A percentile compares a stretch with the other conserved stretches of the same genome.
These are phyloP conservation scores for Cercospora berteroae DNA, from an alignment of 2,329 filamentous ascomycete genomes.

Conservation along the genomic window DNA sequence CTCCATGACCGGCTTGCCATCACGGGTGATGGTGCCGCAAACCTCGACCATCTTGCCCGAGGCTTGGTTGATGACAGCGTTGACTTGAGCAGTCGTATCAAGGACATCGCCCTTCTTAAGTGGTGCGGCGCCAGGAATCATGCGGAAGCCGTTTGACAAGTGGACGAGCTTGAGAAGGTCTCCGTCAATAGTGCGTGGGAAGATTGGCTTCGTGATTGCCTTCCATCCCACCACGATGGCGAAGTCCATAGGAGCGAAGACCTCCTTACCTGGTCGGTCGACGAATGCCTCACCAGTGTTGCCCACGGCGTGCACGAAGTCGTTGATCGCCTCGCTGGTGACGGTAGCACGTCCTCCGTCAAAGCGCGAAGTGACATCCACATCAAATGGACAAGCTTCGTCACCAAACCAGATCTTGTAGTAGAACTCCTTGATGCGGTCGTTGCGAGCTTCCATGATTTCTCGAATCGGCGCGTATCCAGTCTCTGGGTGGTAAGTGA, in stretches of 20 bases:
- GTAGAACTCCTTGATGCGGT: slow-evolving; percentile 99
- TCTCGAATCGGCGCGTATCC: slow-evolving; percentile 97
- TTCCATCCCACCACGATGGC: slow-evolving; percentile 57
- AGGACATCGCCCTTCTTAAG: slow-evolving; percentile 94
- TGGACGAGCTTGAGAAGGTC: slow-evolving; percentile 95
- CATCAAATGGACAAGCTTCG: slow-evolving; percentile 78
- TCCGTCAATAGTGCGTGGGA: slow-evolving; percentile 92
- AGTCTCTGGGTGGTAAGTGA: slow-evolving; percentile 90
- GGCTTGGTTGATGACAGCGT: slow-evolving; percentile 96
- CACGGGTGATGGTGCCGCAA: slow-evolving; percentile 89
- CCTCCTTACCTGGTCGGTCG: slow-evolving; percentile 87
- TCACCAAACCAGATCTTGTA: slow-evolving; percentile 96
- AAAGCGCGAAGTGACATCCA: slow-evolving; percentile 80
- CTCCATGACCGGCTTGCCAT: slow-evolving; percentile 88
- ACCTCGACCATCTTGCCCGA: slow-evolving; percentile 99
- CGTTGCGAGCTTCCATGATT: slow-evolving; percentile 93
- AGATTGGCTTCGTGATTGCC: slow-evolving; percentile 98
- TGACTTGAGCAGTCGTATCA: slow-evolving; percentile 90
- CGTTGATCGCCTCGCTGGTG: slow-evolving; percentile 88
- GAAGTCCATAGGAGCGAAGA: slow-evolving; percentile 95
- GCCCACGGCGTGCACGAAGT: slow-evolving; percentile 98
- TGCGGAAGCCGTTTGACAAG: slow-evolving; percentile 95
- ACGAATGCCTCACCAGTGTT: slow-evolving; percentile 98
- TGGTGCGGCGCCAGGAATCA: slow-evolving; percentile 92
- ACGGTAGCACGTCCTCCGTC: slow-evolving; percentile 85